Base-by-base conservation (phyloP, 116 monocot species). In the Posidonia oceanica region DNA sequence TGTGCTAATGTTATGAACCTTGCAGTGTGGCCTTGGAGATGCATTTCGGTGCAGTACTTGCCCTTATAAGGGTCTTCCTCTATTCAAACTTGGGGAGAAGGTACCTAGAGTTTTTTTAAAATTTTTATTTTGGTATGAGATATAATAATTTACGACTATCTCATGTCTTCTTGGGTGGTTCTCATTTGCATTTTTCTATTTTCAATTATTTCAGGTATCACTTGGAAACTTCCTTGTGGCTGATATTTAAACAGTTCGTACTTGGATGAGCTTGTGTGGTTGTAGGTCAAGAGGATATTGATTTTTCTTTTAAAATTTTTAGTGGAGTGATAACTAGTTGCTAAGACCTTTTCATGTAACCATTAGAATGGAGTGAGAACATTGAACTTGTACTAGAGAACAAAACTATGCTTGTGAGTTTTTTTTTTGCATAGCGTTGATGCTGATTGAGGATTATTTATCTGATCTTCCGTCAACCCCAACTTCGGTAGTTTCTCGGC, bases 21-120 rank as follows among this genome's bases (percentile, higher is more conserved):
- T 71, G 71, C 76, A 88, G 92, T 98, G 98, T 84, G 90, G 87
- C 7, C 84, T 98, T 66, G 93, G 93, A 16, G 93, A 98, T 84
- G 98, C 98, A 37, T 98, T 98, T 67, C 69, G 98, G n/a, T 93
- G 93, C 37, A 65, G 82, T 56, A 77, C 79, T 14, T 93, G 98
- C 69, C 93, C 90, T 64, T 93, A 90, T 76, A 87, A 76, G 71
- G 98, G 98, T 60, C 87, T 98, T 38, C 93, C 98, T 64, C 79
- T 87, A 37, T 93, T 98, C 73, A 86, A 88, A 65, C 69, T 76
- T 18, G 92, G 89, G 14, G 89, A 97, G 75, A 97, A 97, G 87
- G 96, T 97, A 29, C 29, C 29, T 1, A 29, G 63, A 4, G 4
- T 6, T 52, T 17, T 5, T 29, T n/a, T n/a, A n/a, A n/a, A n/a